Conservation (phyloP, 1,284 basidiomycete genomes). For the Boletellus deceptivus region DNA sequence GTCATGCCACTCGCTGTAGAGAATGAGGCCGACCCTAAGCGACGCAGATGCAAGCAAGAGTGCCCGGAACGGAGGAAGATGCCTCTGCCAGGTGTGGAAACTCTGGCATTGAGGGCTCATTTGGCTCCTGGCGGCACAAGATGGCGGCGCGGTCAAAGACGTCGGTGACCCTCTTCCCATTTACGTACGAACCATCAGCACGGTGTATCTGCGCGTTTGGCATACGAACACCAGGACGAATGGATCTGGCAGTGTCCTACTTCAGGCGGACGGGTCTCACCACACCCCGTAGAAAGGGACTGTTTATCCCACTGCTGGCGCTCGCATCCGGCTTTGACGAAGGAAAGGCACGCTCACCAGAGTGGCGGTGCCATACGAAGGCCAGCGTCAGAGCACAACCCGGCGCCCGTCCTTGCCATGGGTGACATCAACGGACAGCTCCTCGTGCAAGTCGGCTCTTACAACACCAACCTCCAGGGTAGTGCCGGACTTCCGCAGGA, state of each 20-base stretch:
- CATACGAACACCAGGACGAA: not conserved
- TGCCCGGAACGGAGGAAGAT: slow-evolving; percentile 47
- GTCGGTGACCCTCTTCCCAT: no score
- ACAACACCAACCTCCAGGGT: slow-evolving; percentile 83
- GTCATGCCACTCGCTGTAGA: slow-evolving; percentile 90
- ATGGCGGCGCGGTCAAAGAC: not conserved
- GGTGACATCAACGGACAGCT: slow-evolving; percentile 34
- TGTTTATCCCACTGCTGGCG: no score
- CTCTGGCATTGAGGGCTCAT: slow-evolving; percentile 8
- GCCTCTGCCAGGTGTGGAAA: slow-evolving; percentile 6
- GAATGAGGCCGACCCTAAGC: slow-evolving; percentile 69
- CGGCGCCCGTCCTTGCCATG: slow-evolving; percentile 12
- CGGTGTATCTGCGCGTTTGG: not conserved
- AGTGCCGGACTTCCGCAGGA: slow-evolving; percentile 70
- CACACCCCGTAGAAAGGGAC: no score
- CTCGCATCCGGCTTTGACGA: no score
- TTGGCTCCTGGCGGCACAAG: no score
- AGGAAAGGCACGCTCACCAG: no score
- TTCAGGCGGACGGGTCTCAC: no score
- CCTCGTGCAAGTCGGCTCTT: slow-evolving; percentile 79
- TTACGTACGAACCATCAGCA: not conserved
- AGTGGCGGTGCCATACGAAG: no score
- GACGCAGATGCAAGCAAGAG: slow-evolving; percentile 54
- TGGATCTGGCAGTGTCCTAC: no score
- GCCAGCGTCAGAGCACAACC: no score